Evolutionary conservation across 345 rosid species (phyloP).

Genomic region (Physaria fendleri): DNA sequence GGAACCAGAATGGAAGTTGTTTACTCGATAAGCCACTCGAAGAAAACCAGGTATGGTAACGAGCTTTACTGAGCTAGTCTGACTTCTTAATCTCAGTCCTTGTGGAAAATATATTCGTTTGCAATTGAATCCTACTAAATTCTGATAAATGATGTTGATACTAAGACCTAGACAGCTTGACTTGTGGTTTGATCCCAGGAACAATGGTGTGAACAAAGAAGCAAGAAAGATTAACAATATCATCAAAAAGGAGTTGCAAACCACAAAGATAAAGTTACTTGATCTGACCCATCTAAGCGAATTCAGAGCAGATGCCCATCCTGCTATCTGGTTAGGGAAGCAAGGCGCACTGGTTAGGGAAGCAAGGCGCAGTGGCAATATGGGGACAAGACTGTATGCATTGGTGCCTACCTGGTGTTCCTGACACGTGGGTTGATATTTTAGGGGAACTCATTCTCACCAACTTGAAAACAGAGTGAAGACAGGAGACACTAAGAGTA

Average conservation of each 20-base stretch:
- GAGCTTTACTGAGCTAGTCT: background rate
- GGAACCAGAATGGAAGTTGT: conserved; percentile 97
- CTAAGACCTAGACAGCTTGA: conserved; percentile 74
- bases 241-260: conserved; percentile 40
- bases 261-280: conserved; percentile 49
- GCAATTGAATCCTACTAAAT: background rate
- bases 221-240: conserved; percentile 61
- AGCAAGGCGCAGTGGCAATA: conserved; percentile 73
- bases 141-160: background rate
- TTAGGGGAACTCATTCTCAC: conserved; percentile 45
- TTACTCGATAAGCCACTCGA: conserved; percentile 61
- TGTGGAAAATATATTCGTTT: background rate
- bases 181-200: conserved; percentile 87
- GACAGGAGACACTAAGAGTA: background rate
- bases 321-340: conserved; percentile 93
- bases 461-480: conserved; percentile 28
- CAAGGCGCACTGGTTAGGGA: conserved; percentile 85
- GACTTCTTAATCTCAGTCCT: background rate
- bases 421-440: conserved; percentile 90
- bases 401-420: conserved; percentile 97
- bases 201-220: conserved; percentile 82
- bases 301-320: conserved; percentile 93
- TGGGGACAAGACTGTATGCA: conserved; percentile 99
- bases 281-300: conserved; percentile 76
- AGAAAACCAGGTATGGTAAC: conserved; percentile 51